A percentile compares a stretch with the other conserved stretches of the same genome.
Conservation (phyloP, 2,329 filamentous ascomycete genomes). For the Huntiella omanensis region DNA sequence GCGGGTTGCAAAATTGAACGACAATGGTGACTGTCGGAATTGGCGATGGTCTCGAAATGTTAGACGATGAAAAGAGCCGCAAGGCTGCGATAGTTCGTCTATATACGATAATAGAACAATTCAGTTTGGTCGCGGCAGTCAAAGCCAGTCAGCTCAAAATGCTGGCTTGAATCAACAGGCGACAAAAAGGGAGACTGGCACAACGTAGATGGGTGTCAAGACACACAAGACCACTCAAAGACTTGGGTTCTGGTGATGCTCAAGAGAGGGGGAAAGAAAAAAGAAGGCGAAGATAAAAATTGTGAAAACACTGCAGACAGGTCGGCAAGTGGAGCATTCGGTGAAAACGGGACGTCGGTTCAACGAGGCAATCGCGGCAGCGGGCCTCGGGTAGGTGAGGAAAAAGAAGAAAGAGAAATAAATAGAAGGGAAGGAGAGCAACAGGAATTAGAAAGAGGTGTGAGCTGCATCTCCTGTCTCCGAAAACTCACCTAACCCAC, state of each 20-base stretch:
- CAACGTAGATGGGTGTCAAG: no score
- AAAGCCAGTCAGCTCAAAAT: no score
- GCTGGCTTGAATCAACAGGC: no score
- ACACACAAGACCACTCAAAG: no score
- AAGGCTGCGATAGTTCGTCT: no score
- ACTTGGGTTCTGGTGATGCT: background rate
- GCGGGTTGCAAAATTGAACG: no score
- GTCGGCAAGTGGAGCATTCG: background rate
- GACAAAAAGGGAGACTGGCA: no score
- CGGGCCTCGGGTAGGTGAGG: conserved; percentile 6
- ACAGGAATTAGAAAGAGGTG: conserved; percentile 11
- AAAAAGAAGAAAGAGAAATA: conserved; percentile 12
- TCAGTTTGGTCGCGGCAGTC: no score
- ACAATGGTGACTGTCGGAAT: no score
- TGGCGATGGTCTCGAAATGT: no score
- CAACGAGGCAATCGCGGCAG: conserved; percentile 7
- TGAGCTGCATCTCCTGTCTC: conserved; percentile 12
- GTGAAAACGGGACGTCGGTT: background rate
- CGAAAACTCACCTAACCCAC: conserved; percentile 13
- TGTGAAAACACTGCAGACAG: background rate
- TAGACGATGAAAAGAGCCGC: no score
- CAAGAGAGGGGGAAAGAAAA: conserved; percentile 7
- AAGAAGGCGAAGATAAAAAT: conserved; percentile 8
- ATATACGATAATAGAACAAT: no score
- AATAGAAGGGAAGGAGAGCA: conserved; percentile 12